Conservation (phyloP, 495 filamentous ascomycete species). For the Recurvomyces mirabilis region DNA sequence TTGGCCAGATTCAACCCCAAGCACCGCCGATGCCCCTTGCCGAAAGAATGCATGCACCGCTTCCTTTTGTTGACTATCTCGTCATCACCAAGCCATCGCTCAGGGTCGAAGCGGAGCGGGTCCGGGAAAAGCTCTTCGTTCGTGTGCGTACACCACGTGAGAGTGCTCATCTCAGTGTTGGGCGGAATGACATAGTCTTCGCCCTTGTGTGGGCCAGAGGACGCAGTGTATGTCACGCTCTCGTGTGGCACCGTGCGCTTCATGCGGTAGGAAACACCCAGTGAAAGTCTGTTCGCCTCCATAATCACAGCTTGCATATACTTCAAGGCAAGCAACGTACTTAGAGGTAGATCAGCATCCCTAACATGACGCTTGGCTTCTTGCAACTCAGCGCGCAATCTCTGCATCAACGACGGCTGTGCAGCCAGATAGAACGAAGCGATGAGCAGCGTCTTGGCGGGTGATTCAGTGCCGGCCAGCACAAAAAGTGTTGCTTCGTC, state of each 20-base stretch:
- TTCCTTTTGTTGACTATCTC: neutral
- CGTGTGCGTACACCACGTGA: conserved; percentile 9
- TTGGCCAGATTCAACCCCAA: conserved; percentile 30
- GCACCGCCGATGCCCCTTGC: conserved; percentile 24
- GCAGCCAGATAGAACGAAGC: conserved; percentile 17
- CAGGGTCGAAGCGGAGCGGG: conserved; percentile 8
- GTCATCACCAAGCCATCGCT: conserved; percentile 12
- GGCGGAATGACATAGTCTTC: conserved; percentile 4
- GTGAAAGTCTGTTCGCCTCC: conserved; percentile 38
- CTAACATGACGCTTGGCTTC: neutral
- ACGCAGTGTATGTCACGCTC: neutral
- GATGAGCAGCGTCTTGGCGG: conserved; percentile 14
- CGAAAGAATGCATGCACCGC: conserved; percentile 23
- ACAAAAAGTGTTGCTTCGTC: conserved; percentile 21
- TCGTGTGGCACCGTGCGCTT: conserved; percentile 8
- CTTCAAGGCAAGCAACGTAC: conserved; percentile 39
- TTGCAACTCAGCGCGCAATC: conserved; percentile 13
- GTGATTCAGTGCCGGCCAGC: conserved; percentile 16
- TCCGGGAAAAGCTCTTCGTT: conserved; percentile 14
- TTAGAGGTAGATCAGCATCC: neutral
- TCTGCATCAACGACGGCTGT: conserved; percentile 5
- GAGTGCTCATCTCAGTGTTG: conserved; percentile 10
- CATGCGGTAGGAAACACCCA: conserved; percentile 9
- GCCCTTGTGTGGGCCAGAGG: neutral
- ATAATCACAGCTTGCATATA: conserved; percentile 39